Base-by-base conservation (phyloP, 2,329 filamentous ascomycete species). In the Aspergillus hiratsukae region DNA sequence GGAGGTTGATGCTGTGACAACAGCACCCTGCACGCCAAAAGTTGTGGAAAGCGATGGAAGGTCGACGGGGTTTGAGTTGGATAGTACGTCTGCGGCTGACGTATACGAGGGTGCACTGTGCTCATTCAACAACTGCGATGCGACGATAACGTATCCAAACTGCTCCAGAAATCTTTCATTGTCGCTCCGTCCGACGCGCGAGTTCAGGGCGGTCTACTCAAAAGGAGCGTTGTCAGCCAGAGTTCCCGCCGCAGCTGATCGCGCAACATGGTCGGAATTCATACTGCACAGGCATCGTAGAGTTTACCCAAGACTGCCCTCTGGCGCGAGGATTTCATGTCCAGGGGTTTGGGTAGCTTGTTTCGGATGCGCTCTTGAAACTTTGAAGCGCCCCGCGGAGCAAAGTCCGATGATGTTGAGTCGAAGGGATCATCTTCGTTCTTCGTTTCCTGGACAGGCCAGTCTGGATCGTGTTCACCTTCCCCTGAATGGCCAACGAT, bases 141-240 rank as follows among this genome's bases (percentile, higher is more conserved):
- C 91, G 68, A 97, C 89, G 62, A 97, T 90, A 23, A 90, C 88
- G 75, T 97, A 97, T 61, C 92, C 89, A 68, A 97, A 97, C 69
- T 91, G 89, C 74, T 97, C 92, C 57, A 96, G 81, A 67, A 97
- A 96, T 63, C 87, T 87, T 64, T 87, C 83, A 69, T 92, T 95
- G 65, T 96, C 91, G 64, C 84, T 85, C 62, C 87, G 82, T 54
- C 89, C 87, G 60, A 96, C 82, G 59, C 61, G 70, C 41, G 66
- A 66, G 61, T 72, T 74, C 59, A 75, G 54, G 10, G 66, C 66
- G 11, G 68, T 67, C 72, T 75, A 59, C 7, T 45, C 9, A 51
- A 27, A 11, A 27, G 43, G 23, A 40, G 21, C 9, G 19, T 10
- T 27, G 17, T 31, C 46, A 48, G 48, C 37, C 28, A 8, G 8